phyloP scores from a whole-genome alignment of 2,329 filamentous ascomycete species.

The Cladosporium halotolerans region DNA sequence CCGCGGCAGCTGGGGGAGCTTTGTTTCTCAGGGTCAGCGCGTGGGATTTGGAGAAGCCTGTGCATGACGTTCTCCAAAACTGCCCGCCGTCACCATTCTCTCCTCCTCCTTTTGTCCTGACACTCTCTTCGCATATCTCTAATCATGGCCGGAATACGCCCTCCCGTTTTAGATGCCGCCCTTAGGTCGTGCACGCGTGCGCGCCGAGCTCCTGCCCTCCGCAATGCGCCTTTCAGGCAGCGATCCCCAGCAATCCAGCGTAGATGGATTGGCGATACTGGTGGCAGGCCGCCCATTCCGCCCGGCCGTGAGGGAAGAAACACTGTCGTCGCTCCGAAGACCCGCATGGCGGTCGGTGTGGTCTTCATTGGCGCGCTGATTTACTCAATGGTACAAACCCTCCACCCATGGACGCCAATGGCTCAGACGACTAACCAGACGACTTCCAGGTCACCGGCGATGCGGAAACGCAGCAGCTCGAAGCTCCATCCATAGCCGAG shows the following conservation, averaged over 20 bases:
- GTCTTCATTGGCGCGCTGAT: slow-evolving; percentile 48
- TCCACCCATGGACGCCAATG: neutral
- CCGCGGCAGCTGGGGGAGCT: slow-evolving; percentile 3
- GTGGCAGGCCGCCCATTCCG: slow-evolving; percentile 17
- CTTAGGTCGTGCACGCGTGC: slow-evolving; percentile 9
- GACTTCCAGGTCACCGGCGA: slow-evolving; percentile 32
- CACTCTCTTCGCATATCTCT: neutral
- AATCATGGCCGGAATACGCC: slow-evolving; percentile 8
- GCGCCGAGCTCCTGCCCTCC: slow-evolving; percentile 5
- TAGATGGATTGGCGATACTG: slow-evolving; percentile 22
- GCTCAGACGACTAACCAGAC: neutral
- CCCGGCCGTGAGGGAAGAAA: slow-evolving; percentile 31
- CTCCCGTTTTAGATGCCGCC: slow-evolving; percentile 6
- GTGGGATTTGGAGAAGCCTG: neutral
- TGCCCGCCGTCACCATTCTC: neutral
- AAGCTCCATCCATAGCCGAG: slow-evolving; percentile 70
- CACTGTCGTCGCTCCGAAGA: slow-evolving; percentile 35
- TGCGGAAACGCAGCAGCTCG: slow-evolving; percentile 36
- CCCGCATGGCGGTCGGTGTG: slow-evolving; percentile 41
- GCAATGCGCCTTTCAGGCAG: slow-evolving; percentile 14
- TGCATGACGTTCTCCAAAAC: slow-evolving; percentile 9
- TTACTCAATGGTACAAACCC: slow-evolving; percentile 51
- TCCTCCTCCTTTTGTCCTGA: neutral
- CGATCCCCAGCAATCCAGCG: slow-evolving; percentile 17
- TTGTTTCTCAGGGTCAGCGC: too few species aligned